Evolutionary conservation across 2,329 filamentous ascomycete species (phyloP), one percentile per base, ranked within the genome.

Genomic region (Tolypocladium sp.): DNA sequence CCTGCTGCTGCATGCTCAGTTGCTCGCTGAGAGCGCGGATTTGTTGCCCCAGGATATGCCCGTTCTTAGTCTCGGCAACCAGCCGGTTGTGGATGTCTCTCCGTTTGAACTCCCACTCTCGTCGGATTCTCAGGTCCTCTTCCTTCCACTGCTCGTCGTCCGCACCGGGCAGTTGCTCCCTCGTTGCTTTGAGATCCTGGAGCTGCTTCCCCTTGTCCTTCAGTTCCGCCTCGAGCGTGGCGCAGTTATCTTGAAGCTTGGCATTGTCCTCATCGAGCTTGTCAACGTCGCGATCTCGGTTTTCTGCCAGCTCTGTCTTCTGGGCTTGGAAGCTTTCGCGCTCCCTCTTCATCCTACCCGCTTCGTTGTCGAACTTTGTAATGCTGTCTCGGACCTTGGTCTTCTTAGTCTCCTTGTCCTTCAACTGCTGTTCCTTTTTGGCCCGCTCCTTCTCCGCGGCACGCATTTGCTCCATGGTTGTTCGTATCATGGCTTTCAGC

Each of bases 401-500:
- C 58, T 86, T 81, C 69, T 91, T 88, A 20, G 80, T 79, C 65
- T 85, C 81, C 70, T 88, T 91, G 56, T 91, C 85, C 65, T 83
- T 84, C 57, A 92, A 69, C 10, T 82, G 67, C 66, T 86, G 86
- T 68, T 97, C 91, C 68, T 90, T 90, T 68, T 92, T 90, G 1
- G 83, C 81, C 65, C 88, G 90, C 61, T 89, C 88, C 63, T 88
- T 90, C 69, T 95, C 89, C 1, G 90, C 88, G 5, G 86, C 82
- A 55, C 91, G 86, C 77, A 95, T 96, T 63, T 90, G 81, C 57
- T 91, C 86, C 71, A 95, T 91, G 7, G 92, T 85, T 53, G 84
- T 85, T 57, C 90, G 87, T 57, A 95, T 87, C 69, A 93, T 88
- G 62, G 88, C 88, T 68, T 89, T 91, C 58, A 97, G 75, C 68